Evolutionary conservation across 306 rosid species (phyloP).

Genomic region (Begonia peltatifolia): DNA sequence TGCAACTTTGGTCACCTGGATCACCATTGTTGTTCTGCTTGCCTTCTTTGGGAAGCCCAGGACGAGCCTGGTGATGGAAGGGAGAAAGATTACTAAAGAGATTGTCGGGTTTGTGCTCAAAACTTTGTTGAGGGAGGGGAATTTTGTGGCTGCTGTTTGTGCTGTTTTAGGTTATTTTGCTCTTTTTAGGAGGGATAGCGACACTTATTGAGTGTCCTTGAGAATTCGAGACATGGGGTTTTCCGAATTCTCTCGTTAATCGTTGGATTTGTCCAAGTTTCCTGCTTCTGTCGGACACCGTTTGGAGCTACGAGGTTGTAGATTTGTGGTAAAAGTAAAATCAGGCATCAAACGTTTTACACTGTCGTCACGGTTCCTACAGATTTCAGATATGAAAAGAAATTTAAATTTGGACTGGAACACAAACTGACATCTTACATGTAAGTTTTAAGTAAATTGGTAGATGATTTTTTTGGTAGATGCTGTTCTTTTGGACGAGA

Average conservation of each 20-base stretch:
- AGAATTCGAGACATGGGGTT: neutral
- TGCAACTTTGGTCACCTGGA: slow-evolving; percentile 78
- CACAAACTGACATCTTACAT: too few species aligned
- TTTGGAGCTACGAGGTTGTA: neutral
- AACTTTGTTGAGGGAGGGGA: slow-evolving; percentile 84
- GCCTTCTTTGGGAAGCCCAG: slow-evolving; percentile 84
- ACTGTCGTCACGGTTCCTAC: too few species aligned
- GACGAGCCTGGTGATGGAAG: slow-evolving; percentile 61
- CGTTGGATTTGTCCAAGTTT: neutral
- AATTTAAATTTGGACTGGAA: too few species aligned
- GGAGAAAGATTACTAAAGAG: slow-evolving; percentile 67
- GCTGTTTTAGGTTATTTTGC: slow-evolving; percentile 77
- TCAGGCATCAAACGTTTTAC: too few species aligned
- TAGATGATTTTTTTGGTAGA: too few species aligned
- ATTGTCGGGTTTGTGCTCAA: slow-evolving; percentile 43
- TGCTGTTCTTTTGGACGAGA: too few species aligned
- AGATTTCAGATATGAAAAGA: too few species aligned
- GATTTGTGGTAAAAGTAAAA: neutral
- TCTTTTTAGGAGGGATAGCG: slow-evolving; percentile 41
- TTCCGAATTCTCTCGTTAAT: neutral
- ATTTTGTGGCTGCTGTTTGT: slow-evolving; percentile 72
- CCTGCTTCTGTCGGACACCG: neutral
- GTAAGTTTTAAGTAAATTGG: too few species aligned
- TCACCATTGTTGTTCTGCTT: slow-evolving; percentile 58
- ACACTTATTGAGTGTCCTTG: slow-evolving; percentile 1